phyloP scores from a whole-genome alignment of 768 basidiomycete species.

The Paxillus rubicundulus region DNA sequence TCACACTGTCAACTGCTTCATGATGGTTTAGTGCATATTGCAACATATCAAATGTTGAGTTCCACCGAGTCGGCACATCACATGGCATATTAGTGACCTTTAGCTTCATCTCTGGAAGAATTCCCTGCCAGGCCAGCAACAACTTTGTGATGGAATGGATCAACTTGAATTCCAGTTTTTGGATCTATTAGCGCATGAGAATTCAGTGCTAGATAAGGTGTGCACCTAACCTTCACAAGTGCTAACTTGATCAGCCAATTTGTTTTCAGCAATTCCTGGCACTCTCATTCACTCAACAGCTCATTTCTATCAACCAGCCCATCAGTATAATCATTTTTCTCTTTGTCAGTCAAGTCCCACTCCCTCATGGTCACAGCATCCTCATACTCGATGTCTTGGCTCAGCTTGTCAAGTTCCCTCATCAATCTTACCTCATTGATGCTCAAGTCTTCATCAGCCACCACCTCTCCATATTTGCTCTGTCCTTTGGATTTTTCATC shows the following conservation, averaged over 20 bases:
- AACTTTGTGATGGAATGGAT: slow-evolving; percentile 19
- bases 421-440: not conserved
- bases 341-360: too few relatives aligned
- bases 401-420: too few relatives aligned
- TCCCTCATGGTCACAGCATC: too few relatives aligned
- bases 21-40: slow-evolving; percentile 18
- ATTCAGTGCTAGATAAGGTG: not conserved
- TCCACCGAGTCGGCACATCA: slow-evolving; percentile 19
- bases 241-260: slow-evolving; percentile 24
- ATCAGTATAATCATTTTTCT: slow-evolving; percentile 9
- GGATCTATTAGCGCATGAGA: not conserved
- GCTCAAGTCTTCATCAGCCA: too few relatives aligned
- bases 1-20: slow-evolving; percentile 20
- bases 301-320: slow-evolving; percentile 27
- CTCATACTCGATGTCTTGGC: too few relatives aligned
- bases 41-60: slow-evolving; percentile 24
- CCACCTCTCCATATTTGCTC: too few relatives aligned
- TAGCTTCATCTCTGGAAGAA: slow-evolving; percentile 8
- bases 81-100: slow-evolving; percentile 3
- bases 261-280: slow-evolving; percentile 10
- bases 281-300: slow-evolving; percentile 11
- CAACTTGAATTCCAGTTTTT: slow-evolving; percentile 15
- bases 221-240: slow-evolving; percentile 33
- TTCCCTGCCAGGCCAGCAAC: slow-evolving; percentile 19
- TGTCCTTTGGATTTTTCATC: too few relatives aligned